phyloP scores from a whole-genome alignment of 345 rosid species.

The Erysimum cheiranthoides region DNA sequence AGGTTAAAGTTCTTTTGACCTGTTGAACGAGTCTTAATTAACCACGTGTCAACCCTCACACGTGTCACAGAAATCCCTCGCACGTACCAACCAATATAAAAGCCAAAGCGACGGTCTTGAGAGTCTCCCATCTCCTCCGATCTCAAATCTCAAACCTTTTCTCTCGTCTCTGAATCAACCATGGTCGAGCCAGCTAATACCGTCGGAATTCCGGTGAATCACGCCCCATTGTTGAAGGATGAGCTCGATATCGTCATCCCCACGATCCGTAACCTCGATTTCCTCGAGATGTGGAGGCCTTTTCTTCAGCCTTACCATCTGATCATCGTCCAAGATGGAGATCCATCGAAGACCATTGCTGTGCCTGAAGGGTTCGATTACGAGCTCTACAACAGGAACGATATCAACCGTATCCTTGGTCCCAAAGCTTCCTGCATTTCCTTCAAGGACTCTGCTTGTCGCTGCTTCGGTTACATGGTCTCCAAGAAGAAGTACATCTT shows the following conservation, averaged over 20 bases:
- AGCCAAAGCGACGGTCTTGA: not conserved
- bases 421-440: constrained; percentile 97
- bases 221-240: constrained; percentile 60
- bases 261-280: constrained; percentile 91
- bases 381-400: constrained; percentile 93
- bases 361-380: constrained; percentile 96
- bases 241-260: constrained; percentile 97
- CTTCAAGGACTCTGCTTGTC: constrained; percentile 98
- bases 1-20: constrained; percentile 35
- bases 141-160: constrained; percentile 26
- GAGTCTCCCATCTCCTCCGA: constrained; percentile 21
- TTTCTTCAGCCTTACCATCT: constrained; percentile 93
- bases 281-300: constrained; percentile 99
- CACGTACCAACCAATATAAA: constrained; percentile 42
- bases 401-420: constrained; percentile 84
- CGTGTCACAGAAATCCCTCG: not conserved
- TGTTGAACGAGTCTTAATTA: not conserved
- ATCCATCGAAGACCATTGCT: constrained; percentile 77
- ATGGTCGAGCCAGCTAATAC: constrained; percentile 65
- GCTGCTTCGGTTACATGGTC: constrained; percentile 97
- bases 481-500: constrained; percentile 97
- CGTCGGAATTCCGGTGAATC: constrained; percentile 47
- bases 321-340: constrained; percentile 96
- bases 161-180: constrained; percentile 5
- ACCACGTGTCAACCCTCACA: constrained; percentile 41